These are phyloP conservation scores for Schizosaccharomyces versatilis DNA, from an alignment of 1,139 yeast genomes.

Conservation along the genomic window DNA sequence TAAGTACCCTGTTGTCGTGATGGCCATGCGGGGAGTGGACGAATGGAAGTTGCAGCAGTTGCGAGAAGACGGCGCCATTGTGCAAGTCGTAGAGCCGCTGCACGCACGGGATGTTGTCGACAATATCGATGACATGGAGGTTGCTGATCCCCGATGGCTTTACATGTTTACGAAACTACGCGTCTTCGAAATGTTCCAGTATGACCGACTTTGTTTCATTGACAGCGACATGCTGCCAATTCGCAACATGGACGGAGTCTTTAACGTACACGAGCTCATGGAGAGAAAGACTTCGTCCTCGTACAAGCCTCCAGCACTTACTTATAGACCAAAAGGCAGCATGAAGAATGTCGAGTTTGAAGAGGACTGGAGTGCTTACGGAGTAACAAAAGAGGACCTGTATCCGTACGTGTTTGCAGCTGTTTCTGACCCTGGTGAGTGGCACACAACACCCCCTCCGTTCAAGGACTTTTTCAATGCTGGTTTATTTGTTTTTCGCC, in stretches of 20 bases:
- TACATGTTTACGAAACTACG: constrained; percentile 4
- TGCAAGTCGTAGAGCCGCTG: constrained; percentile 1
- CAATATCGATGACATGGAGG: constrained; percentile 1
- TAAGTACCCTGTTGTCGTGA: constrained; percentile 1
- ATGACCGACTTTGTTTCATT: constrained; percentile 42
- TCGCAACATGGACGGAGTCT: constrained; percentile 24
- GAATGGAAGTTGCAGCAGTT: constrained; percentile 1
- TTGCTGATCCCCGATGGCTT: constrained; percentile 5
- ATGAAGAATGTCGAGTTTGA: not conserved
- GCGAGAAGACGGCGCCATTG: constrained; percentile 1
- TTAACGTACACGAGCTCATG: constrained; percentile 15
- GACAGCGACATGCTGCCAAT: constrained; percentile 68
- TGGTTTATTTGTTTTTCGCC: not conserved
- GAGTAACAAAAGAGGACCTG: not conserved
- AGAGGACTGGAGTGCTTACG: not conserved
- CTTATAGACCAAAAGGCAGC: not conserved
- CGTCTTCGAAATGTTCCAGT: constrained; percentile 43
- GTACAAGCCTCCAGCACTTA: not conserved
- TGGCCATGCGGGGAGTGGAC: not conserved
- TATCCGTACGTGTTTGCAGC: constrained; percentile 3
- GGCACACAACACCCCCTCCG: not conserved
- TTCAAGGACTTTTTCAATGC: constrained; percentile 1
- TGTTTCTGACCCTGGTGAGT: constrained; percentile 2
- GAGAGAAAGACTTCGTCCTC: not conserved
- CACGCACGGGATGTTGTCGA: not conserved